Conservation (phyloP, 2,329 filamentous ascomycete genomes). For the Ophiostoma angusticollis region DNA sequence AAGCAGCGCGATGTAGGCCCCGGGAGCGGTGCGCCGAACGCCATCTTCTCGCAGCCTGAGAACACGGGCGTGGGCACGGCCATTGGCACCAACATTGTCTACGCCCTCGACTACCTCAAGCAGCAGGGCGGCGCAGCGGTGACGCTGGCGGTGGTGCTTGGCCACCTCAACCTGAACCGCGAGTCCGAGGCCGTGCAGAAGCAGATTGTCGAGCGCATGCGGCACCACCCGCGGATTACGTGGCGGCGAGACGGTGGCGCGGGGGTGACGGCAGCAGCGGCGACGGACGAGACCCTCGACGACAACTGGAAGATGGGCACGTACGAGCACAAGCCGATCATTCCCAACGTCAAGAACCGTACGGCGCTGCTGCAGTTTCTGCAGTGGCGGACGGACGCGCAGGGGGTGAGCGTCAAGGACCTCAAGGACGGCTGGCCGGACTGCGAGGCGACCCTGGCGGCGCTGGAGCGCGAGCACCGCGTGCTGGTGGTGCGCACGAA, state of each 20-base stretch:
- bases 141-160: slow-evolving; percentile 62
- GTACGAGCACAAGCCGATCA: slow-evolving; percentile 75
- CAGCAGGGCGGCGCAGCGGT: slow-evolving; percentile 56
- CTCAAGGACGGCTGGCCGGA: slow-evolving; percentile 92
- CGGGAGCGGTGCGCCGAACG: slow-evolving; percentile 20
- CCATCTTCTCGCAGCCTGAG: slow-evolving; percentile 63
- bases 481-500: slow-evolving; percentile 80
- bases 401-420: slow-evolving; percentile 73
- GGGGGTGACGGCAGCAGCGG: slow-evolving; percentile 17
- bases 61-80: slow-evolving; percentile 65
- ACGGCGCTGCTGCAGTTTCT: slow-evolving; percentile 69
- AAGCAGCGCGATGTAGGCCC: slow-evolving; percentile 30
- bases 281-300: neutral
- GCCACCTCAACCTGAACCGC: slow-evolving; percentile 61
- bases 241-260: slow-evolving; percentile 44
- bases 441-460: slow-evolving; percentile 64
- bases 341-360: slow-evolving; percentile 63
- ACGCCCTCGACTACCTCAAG: slow-evolving; percentile 73
- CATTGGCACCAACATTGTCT: slow-evolving; percentile 77
- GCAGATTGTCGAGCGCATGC: slow-evolving; percentile 55
- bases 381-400: slow-evolving; percentile 67
- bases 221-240: slow-evolving; percentile 46
- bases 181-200: slow-evolving; percentile 48
- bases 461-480: slow-evolving; percentile 64
- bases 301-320: slow-evolving; percentile 47